Evolutionary conservation across 2,329 filamentous ascomycete genomes (phyloP).

Genomic region (Fusarium anthophilum): DNA sequence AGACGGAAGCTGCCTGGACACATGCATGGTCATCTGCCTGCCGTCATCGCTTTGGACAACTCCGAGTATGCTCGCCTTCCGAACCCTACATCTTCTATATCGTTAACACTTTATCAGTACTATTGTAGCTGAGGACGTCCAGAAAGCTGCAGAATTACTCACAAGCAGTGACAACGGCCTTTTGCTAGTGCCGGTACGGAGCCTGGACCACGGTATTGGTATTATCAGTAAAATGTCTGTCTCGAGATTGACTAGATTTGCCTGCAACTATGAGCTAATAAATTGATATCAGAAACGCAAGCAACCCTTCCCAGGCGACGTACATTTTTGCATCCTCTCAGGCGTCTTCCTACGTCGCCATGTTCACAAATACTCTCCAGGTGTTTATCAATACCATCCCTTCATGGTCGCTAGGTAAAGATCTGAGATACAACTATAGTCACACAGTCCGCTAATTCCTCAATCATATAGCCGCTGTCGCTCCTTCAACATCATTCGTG

Average conservation of each 20-base stretch:
- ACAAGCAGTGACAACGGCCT: not conserved
- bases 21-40: not conserved
- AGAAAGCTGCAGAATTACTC: not conserved
- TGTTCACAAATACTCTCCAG: not conserved
- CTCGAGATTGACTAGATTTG: rapidly evolving
- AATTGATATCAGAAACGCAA: not conserved
- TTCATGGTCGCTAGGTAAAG: not conserved
- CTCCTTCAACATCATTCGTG: not conserved
- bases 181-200: not conserved
- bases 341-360: not conserved
- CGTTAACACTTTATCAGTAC: not conserved
- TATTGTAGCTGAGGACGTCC: not conserved
- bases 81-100: too few relatives aligned
- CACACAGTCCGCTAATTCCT: not conserved
- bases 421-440: rapidly evolving
- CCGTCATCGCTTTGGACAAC: not conserved
- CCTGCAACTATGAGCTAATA: not conserved
- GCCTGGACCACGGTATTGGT: not conserved
- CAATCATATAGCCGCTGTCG: not conserved
- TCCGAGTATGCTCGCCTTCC: not conserved
- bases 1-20: not conserved
- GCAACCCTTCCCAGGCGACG: not conserved
- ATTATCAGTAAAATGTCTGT: not conserved
- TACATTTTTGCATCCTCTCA: not conserved
- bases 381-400: not conserved